Evolutionary conservation across 2,329 filamentous ascomycete genomes (phyloP).

Genomic region (Venturia pyrina): DNA sequence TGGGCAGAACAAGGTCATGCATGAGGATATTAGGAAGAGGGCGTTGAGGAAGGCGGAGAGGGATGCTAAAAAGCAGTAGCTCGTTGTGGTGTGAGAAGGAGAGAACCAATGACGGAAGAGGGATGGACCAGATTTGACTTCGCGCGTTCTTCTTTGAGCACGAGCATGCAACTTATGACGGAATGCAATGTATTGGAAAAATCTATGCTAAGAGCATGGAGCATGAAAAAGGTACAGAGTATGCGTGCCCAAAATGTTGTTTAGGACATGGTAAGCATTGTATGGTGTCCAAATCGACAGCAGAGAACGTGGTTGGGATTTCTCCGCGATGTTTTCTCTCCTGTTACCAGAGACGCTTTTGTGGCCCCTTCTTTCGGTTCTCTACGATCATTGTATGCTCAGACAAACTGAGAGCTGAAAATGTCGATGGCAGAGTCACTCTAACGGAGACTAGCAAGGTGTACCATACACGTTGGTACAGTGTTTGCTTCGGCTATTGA

Average conservation of each 20-base stretch:
- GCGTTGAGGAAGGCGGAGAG: conserved; percentile 77
- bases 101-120: neutral
- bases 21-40: conserved; percentile 69
- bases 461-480: too few species aligned
- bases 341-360: too few species aligned
- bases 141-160: neutral
- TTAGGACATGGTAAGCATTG: too few species aligned
- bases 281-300: too few species aligned
- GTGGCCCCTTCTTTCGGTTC: too few species aligned
- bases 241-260: neutral
- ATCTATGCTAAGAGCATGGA: neutral
- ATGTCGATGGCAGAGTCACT: too few species aligned
- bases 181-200: neutral
- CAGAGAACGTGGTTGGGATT: too few species aligned
- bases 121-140: neutral
- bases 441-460: too few species aligned
- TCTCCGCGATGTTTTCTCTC: too few species aligned
- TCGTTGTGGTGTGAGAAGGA: neutral
- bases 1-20: conserved; percentile 58
- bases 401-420: too few species aligned
- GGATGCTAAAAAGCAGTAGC: conserved; percentile 56
- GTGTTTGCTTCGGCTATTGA: too few species aligned
- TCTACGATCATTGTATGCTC: too few species aligned
- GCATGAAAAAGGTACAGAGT: neutral
- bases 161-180: neutral